Conservation (phyloP, 306 rosid species). For the Ormosia emarginata region DNA sequence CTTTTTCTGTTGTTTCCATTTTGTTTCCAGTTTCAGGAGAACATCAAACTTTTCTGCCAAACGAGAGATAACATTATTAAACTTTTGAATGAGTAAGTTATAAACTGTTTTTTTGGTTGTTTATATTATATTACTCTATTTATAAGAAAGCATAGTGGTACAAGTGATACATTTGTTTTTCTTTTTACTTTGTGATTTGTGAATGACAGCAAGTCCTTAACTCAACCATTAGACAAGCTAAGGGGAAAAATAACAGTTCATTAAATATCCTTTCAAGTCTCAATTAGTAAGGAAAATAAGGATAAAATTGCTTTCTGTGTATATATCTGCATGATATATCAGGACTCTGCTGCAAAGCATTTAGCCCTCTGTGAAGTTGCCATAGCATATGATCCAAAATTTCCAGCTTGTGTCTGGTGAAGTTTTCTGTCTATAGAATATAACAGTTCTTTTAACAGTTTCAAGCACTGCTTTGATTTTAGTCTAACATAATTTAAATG, state of each 20-base stretch:
- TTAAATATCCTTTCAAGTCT: neutral
- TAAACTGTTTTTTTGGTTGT: neutral
- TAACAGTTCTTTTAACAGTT: too few relatives aligned
- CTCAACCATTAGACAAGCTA: neutral
- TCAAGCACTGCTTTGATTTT: too few relatives aligned
- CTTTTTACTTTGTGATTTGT: neutral
- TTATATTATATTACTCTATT: neutral
- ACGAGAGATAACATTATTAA: conserved; percentile 48
- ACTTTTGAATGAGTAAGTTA: conserved; percentile 57
- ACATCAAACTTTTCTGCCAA: conserved; percentile 54
- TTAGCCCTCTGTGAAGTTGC: neutral
- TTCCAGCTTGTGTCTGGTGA: neutral
- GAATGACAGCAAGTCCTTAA: too few relatives aligned
- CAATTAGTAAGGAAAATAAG: neutral
- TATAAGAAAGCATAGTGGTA: neutral
- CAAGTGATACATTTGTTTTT: neutral
- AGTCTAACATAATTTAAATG: too few relatives aligned
- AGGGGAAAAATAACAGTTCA: neutral
- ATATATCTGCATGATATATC: neutral
- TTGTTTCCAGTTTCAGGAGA: conserved; percentile 51
- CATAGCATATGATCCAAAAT: neutral
- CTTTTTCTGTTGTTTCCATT: neutral
- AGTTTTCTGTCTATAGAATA: too few relatives aligned
- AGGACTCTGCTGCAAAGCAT: too few relatives aligned
- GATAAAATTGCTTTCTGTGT: neutral